Base-by-base conservation (phyloP, 306 rosid species). In the Pyrus communis region DNA sequence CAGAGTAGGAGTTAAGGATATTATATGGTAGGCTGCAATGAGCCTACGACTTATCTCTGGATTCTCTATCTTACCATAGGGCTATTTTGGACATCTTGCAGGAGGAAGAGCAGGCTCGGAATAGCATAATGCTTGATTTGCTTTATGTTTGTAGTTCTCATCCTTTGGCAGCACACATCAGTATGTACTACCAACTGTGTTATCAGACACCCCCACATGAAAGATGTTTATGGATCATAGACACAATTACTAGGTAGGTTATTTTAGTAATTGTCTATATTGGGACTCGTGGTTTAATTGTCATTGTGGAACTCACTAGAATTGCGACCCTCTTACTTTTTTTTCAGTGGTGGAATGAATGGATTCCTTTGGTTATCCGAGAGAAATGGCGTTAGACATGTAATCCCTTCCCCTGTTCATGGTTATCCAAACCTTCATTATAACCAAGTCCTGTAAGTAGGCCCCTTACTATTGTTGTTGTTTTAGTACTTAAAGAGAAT, bases 271-370 rank as follows among this genome's bases (percentile, higher is more conserved):
- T 72, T 12, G 31, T 74, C 18, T 73, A 25, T 10, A 40, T 43
- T 19, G 28, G 52, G 46, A 45, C 70, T 27, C 30, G 0, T 35
- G 18, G 17, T 73, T 8, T 59, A 14, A 58, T 74, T 43, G 59
- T 27, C 57, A 42, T 18, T 42, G 30, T 0, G 21, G 2, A 43
- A 64, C 59, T 74, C 61, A 46, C 58, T 45, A 11, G 45, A 61
- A 21, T 70, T 57, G 33, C 6, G 5, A 46, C 64, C 54, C 11
- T 38, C 35, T 52, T 76, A 18, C 66, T 54, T 19, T 72, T 76
- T 83, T 77, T 77, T 73, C 91, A 95, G 98, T 40, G 92, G 86
- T 73, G 97, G 98, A 71, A 95, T 95, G 97, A 92, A 92, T 84
- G 98, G 98, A 78, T 89, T 11, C 82, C 78, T 92, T 73, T 90